phyloP scores from a whole-genome alignment of 2,329 filamentous ascomycete species.

The Coniochaeta hoffmannii region DNA sequence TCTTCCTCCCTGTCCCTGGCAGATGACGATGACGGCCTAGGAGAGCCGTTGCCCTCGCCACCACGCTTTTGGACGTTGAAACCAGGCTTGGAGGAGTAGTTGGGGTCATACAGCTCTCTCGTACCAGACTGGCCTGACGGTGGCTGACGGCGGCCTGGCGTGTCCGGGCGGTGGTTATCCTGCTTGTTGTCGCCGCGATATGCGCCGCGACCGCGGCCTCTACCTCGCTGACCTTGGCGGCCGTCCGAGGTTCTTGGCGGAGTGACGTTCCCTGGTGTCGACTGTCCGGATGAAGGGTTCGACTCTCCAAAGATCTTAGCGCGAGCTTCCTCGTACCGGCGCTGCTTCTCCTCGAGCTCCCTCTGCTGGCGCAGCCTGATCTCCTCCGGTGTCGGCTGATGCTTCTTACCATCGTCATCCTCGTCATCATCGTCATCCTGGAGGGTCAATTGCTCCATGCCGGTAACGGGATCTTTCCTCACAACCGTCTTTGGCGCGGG shows the following conservation, averaged over 20 bases:
- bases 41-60: slow-evolving; percentile 26
- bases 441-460: slow-evolving; percentile 35
- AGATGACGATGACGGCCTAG: slow-evolving; percentile 34
- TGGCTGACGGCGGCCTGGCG: slow-evolving; percentile 21
- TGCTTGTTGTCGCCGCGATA: slow-evolving; percentile 22
- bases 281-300: slow-evolving; percentile 46
- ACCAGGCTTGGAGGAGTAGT: slow-evolving; percentile 58
- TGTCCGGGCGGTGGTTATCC: slow-evolving; percentile 16
- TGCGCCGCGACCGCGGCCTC: slow-evolving; percentile 36
- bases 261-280: slow-evolving; percentile 55
- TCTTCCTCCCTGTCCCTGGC: slow-evolving; percentile 58
- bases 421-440: slow-evolving; percentile 56
- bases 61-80: slow-evolving; percentile 36
- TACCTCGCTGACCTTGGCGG: slow-evolving; percentile 33
- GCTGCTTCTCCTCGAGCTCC: slow-evolving; percentile 83
- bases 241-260: slow-evolving; percentile 45
- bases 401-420: slow-evolving; percentile 54
- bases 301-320: slow-evolving; percentile 76
- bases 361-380: slow-evolving; percentile 68
- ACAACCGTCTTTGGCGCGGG: slow-evolving; percentile 54
- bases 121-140: slow-evolving; percentile 20
- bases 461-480: slow-evolving; percentile 46
- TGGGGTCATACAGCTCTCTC: slow-evolving; percentile 72
- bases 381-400: slow-evolving; percentile 65
- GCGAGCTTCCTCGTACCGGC: slow-evolving; percentile 79